phyloP scores from a whole-genome alignment of 2,329 filamentous ascomycete genomes.

The Aspergillus brasiliensis region DNA sequence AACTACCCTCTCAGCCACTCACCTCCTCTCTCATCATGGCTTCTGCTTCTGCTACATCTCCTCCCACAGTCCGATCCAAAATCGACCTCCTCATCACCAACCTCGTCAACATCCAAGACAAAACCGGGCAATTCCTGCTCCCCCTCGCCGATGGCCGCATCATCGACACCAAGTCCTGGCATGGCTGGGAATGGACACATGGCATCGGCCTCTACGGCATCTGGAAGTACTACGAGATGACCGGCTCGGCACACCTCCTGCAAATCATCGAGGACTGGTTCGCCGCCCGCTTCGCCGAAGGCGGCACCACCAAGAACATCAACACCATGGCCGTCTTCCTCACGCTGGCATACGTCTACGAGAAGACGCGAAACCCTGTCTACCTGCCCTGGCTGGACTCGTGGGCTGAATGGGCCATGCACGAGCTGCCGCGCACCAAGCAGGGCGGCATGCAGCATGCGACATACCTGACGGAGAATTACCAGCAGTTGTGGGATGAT shows the following conservation, averaged over 20 bases:
- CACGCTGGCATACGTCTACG: conserved; percentile 76
- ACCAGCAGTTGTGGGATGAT: conserved; percentile 80
- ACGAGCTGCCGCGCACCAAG: conserved; percentile 71
- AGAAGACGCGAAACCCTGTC: conserved; percentile 67
- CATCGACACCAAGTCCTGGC: conserved; percentile 82
- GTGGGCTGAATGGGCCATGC: conserved; percentile 82
- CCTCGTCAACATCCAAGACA: conserved; percentile 75
- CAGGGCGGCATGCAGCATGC: conserved; percentile 75
- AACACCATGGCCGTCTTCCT: conserved; percentile 81
- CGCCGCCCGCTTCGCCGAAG: conserved; percentile 65
- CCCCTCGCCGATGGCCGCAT: conserved; percentile 70
- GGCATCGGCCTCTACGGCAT: conserved; percentile 78
- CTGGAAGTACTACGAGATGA: conserved; percentile 78
- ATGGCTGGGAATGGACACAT: conserved; percentile 77
- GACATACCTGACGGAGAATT: conserved; percentile 71
- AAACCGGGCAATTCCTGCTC: conserved; percentile 72
- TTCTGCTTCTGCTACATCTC: conserved; percentile 18
- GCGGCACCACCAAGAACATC: conserved; percentile 80
- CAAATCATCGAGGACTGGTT: conserved; percentile 75
- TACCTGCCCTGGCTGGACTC: conserved; percentile 77
- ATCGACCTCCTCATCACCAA: conserved; percentile 71
- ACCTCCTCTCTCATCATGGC: not conserved
- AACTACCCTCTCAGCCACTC: conserved; percentile 22
- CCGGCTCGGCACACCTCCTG: conserved; percentile 62
- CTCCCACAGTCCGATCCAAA: conserved; percentile 52